Evolutionary conservation across 345 rosid genomes (phyloP), one percentile per base, ranked within the genome.

Genomic region (Lepidium didymum): DNA sequence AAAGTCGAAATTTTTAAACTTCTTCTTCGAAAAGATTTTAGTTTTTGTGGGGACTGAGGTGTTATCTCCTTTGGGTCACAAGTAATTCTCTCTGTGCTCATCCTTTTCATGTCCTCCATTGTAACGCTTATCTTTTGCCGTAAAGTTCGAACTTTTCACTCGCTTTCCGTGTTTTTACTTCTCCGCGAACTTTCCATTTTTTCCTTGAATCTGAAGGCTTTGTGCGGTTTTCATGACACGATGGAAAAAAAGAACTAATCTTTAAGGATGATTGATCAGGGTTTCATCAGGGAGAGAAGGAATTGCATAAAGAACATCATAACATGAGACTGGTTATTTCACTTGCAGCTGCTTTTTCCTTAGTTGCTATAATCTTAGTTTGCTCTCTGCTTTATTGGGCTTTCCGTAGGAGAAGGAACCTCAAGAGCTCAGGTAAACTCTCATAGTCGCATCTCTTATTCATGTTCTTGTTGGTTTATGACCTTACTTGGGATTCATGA

Each of bases 301-400:
- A 79, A 60, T 77, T 74, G 38, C 76, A 70, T 46, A 72, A 80
- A 19, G 76, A 71, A 79, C 73, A 77, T 60, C 73, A 74, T 12
- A 75, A 70, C 41, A 73, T 73, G 78, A 89, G 77, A 72, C 66
- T 81, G 44, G 40, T 80, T 34, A 58, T 82, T 61, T 75, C 84
- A 64, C 81, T 94, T 42, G 63, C 73, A 76, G 86, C 86, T 77
- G 74, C 82, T 46, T 87, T 89, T 66, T 69, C 81, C 73, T 77
- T 83, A 36, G 72, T 84, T 62, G 85, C 57, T 67, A 47, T 81
- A 7, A 69, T 84, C 58, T 47, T 86, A 51, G 19, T 83, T 27
- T 74, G 69, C 52, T 68, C 83, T 41, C 67, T 82, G 25, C 84
- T 76, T 67, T 84, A 75, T 59, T 87, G 91, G 90, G 46, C 72